Evolutionary conservation across 2,329 filamentous ascomycete genomes (phyloP), one percentile per base, ranked within the genome.

Genomic region (Penicillium sp.): DNA sequence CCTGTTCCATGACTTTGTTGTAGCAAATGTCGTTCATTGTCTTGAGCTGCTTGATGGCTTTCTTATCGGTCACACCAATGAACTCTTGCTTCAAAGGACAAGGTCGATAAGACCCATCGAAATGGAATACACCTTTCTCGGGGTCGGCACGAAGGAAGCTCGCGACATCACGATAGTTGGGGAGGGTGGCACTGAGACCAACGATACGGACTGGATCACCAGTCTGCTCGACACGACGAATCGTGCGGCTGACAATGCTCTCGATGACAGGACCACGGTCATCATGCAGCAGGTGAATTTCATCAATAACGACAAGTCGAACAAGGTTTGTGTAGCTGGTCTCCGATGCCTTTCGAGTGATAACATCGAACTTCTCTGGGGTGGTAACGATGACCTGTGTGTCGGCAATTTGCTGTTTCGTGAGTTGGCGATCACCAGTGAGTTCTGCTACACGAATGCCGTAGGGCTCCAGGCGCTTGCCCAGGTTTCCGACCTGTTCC

Each of bases 21-120:
- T 99, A 99, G 54, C 92, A 97, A 51, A 99, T 92, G 66, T 99
- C 94, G 69, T 99, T 99, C 94, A 99, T 99, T 1, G 90, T 95
- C 81, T 97, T 97, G 51, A 99, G 80, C 73, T 99, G 94, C 77
- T 97, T 99, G 77, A 99, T 99, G 5, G 94, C 90, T 73, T 97
- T 97, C 78, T 94, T 95, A 64, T 99, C 94, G 0, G 93, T 97
- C 39, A 99, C 90, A 49, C 94, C 94, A 63, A 99, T 91, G 69
- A 97, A 99, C 73, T 99, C 95, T 71, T 99, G 94, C 66, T 91
- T 92, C 65, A 99, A 76, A 1, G 94, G 94, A 71, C 94, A 99
- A 57, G 94, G 95, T 65, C 94, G 84, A 79, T 87, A 99, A 3
- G 92, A 92, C 39, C 90, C 91, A 72, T 99, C 94, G 65, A 99